Evolutionary conservation across 345 rosid species (phyloP).

Genomic region (Microcos paniculata): DNA sequence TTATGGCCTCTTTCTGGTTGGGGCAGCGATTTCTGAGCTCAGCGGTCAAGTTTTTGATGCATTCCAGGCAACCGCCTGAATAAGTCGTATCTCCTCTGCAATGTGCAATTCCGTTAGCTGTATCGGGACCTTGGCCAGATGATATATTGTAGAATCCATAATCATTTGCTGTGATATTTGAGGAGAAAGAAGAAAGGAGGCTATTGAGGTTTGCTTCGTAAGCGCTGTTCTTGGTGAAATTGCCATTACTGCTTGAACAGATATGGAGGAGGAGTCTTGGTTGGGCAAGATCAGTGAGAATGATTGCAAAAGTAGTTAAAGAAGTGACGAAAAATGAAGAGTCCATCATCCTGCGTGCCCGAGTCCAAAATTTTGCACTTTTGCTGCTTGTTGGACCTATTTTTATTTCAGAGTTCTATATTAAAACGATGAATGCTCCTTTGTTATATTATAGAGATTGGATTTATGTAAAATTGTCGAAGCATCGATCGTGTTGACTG

Average conservation of each 20-base stretch:
- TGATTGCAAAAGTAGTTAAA: neutral
- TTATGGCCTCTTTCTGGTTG: slow-evolving; percentile 32
- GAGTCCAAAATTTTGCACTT: too few species aligned
- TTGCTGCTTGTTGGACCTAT: too few species aligned
- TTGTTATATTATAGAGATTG: too few species aligned
- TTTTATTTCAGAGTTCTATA: too few species aligned
- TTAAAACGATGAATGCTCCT: too few species aligned
- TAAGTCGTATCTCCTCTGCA: slow-evolving; percentile 38
- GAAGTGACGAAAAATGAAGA: too few species aligned
- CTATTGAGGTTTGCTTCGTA: slow-evolving; percentile 20
- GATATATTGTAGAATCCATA: slow-evolving; percentile 28
- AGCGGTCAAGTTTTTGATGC: slow-evolving; percentile 25
- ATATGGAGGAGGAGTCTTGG: neutral
- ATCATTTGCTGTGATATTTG: slow-evolving; percentile 7
- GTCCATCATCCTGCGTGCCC: too few species aligned
- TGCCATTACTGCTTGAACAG: slow-evolving; percentile 13
- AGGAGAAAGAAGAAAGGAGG: slow-evolving; percentile 27
- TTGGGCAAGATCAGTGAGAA: slow-evolving; percentile 7
- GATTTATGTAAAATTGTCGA: too few species aligned
- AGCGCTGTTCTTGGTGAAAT: slow-evolving; percentile 22
- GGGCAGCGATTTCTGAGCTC: slow-evolving; percentile 26
- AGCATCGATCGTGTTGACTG: too few species aligned
- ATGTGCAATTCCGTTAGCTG: slow-evolving; percentile 29
- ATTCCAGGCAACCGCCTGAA: slow-evolving; percentile 23
- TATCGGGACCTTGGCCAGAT: slow-evolving; percentile 19